Evolutionary conservation across 108 stramenopile species (phyloP).

Genomic region (Cyclotella cryptica): DNA sequence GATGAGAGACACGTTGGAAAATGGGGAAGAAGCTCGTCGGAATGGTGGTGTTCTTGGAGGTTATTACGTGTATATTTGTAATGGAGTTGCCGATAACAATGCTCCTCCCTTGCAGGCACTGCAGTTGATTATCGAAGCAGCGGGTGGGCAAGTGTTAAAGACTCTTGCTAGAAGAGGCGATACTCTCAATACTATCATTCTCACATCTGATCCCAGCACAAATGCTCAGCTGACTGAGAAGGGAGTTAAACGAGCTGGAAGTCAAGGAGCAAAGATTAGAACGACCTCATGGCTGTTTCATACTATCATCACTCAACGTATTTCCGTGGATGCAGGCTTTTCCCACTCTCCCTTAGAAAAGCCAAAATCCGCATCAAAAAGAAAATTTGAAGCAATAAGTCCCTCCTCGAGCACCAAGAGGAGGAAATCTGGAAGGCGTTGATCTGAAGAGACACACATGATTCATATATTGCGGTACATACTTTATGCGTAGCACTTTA

Average conservation of each 20-base stretch:
- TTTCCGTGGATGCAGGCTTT: neutral
- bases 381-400: neutral
- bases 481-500: too few relatives aligned
- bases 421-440: too few relatives aligned
- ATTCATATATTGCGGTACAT: too few relatives aligned
- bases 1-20: slow-evolving; percentile 55
- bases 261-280: slow-evolving; percentile 31
- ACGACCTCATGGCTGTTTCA: slow-evolving; percentile 47
- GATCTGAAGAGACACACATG: too few relatives aligned
- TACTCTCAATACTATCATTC: slow-evolving; percentile 44
- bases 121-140: slow-evolving; percentile 55
- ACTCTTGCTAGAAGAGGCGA: slow-evolving; percentile 23
- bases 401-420: neutral
- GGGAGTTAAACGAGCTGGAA: slow-evolving; percentile 22
- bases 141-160: slow-evolving; percentile 56
- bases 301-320: slow-evolving; percentile 41
- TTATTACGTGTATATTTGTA: slow-evolving; percentile 52
- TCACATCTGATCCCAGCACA: slow-evolving; percentile 47
- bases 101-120: slow-evolving; percentile 62
- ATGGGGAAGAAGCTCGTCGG: slow-evolving; percentile 45
- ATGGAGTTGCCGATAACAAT: slow-evolving; percentile 64
- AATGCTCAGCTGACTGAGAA: slow-evolving; percentile 32
- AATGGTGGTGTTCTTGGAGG: slow-evolving; percentile 53
- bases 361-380: neutral
- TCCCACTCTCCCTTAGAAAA: neutral